Evolutionary conservation across 2,329 filamentous ascomycete species (phyloP), one percentile per base, ranked within the genome.

Genomic region (Fusarium equiseti): DNA sequence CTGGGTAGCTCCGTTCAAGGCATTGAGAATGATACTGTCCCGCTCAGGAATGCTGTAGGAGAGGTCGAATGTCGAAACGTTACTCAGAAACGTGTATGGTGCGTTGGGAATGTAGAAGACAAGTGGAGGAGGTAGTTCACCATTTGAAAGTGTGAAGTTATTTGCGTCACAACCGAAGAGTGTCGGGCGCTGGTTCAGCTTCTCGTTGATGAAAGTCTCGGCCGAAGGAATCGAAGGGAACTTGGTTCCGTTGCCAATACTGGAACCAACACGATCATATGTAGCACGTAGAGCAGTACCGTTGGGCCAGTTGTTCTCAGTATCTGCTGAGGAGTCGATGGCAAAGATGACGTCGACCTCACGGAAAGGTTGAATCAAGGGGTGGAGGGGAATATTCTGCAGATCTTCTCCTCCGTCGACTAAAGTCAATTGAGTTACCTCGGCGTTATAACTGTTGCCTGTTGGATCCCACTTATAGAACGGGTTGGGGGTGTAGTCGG

Each of bases 11-110:
- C 91, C 89, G 72, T 96, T 88, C 82, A 92, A 95, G 24, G 94
- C 95, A 81, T 99, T 98, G 68, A 88, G 80, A 75, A 99, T 94
- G 77, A 97, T 93, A 66, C 86, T 86, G 78, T 97, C 89, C 66
- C 95, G 92, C 81, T 93, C 81, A 1, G 77, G 79, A 72, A 88
- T 81, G 22, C 86, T 84, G 85, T 95, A 94, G 26, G 81, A 80
- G 35, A 89, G 83, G 64, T 89, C 84, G 78, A 92, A 95, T 44
- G 95, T 98, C 1, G 91, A 92, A 6, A 91, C 86, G 83, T 98
- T 98, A 79, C 90, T 92, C 68, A 86, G 81, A 76, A 87, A 88
- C 40, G 90, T 87, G 81, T 97, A 97, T 1, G 94, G 95, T 11
- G 90, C 86, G 77, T 82, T 82, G 73, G 96, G 93, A 45, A 98